Evolutionary conservation across 2,329 filamentous ascomycete genomes (phyloP).

Genomic region (Chaetomiaceae sp.): DNA sequence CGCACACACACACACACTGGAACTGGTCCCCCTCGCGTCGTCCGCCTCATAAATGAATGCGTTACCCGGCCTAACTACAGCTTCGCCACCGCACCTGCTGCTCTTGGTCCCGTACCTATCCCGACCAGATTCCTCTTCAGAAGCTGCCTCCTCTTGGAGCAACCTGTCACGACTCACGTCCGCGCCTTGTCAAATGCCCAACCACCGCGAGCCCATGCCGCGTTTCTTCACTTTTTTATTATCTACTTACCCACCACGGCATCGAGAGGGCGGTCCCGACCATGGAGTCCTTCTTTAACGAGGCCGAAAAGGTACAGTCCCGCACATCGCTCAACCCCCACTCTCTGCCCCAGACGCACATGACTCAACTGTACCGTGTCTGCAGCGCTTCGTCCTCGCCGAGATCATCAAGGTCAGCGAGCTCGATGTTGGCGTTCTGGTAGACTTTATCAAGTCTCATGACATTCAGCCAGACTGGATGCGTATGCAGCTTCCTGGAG

Average conservation of each 20-base stretch:
- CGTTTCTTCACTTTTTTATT: constrained; percentile 19
- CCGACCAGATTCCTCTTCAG: constrained; percentile 21
- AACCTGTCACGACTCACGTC: constrained; percentile 15
- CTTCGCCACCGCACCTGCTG: constrained; percentile 23
- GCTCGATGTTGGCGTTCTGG: constrained; percentile 42
- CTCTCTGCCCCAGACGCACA: constrained; percentile 6
- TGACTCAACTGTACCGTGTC: constrained; percentile 7
- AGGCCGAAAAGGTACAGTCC: constrained; percentile 48
- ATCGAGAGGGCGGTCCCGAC: constrained; percentile 21
- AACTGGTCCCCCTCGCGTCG: neutral
- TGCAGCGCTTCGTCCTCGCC: constrained; percentile 52
- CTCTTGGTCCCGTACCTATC: no score
- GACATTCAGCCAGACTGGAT: constrained; percentile 32
- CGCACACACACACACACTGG: no score
- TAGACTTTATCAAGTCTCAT: constrained; percentile 41
- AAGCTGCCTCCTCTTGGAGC: constrained; percentile 18
- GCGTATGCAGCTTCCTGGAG: constrained; percentile 34
- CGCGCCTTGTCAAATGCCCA: constrained; percentile 25
- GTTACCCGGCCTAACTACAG: constrained; percentile 8
- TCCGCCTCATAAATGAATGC: constrained; percentile 10
- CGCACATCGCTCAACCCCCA: constrained; percentile 6
- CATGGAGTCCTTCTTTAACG: constrained; percentile 45
- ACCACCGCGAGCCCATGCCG: constrained; percentile 18
- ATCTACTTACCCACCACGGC: constrained; percentile 15
- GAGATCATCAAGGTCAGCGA: constrained; percentile 55